Base-by-base conservation (phyloP, 2,329 filamentous ascomycete species). In the Fusarium protoensiforme region DNA sequence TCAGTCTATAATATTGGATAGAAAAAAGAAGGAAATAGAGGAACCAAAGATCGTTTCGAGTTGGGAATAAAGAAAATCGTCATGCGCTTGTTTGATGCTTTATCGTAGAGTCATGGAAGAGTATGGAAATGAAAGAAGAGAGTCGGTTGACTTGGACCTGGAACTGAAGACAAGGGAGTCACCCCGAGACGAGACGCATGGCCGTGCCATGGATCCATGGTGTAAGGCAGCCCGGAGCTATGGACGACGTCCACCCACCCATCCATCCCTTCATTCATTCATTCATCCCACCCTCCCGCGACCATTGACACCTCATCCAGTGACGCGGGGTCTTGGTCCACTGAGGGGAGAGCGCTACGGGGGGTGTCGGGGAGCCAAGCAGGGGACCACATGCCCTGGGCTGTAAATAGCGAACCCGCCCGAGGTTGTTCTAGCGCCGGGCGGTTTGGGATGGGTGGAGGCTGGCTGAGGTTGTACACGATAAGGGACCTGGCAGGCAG, bases 61-160 rank as follows among this genome's bases (percentile, higher is more conserved):
- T 46, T 43, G 68, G 53, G 65, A 67, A 54, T 70, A 53, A 71
- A 59, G 64, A 59, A 75, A 64, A 63, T 64, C 61, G 65, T 73
- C 71, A 72, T 67, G 65, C 74, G 74, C 68, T 75, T 73, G 66
- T 72, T 74, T 74, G 71, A 64, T 72, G 67, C 65, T 76, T 73
- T 75, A 69, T 78, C 71, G 76, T 77, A 60, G 72, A 76, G 73
- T 78, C 67, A 73, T 78, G 69, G 74, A 67, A 66, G 33, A 65
- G 67, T 68, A 64, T 74, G 66, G 60, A 66, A 73, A 66, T 70
- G 72, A 75, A 65, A 74, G 75, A 66, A 72, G 71, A 67, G 68
- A 64, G 59, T 67, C 22, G 35, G 54, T 57, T 41, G 59, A 53
- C 46, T 62, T 61, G 67, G 61, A 51, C 61, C 64, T 64, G 68